Percentiles rank a stretch among this genome's conserved stretches.
Evolutionary conservation across 2,329 filamentous ascomycete genomes (phyloP).

Genomic region (Leptographium radiaticola): DNA sequence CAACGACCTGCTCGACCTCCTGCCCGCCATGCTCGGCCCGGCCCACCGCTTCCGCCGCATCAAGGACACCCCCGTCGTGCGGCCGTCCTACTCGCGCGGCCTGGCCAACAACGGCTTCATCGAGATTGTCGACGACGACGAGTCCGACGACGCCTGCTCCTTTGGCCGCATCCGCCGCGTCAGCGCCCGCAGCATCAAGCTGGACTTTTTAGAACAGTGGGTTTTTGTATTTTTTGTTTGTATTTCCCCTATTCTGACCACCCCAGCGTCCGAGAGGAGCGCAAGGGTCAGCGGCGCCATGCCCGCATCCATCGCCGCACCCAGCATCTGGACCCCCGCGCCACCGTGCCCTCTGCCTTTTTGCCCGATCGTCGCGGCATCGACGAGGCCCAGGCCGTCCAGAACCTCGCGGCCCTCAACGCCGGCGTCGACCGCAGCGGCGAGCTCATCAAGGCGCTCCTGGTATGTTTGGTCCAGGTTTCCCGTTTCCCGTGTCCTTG

Average conservation of each 20-base stretch:
- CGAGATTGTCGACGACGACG: slow-evolving; percentile 50
- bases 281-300: slow-evolving; percentile 8
- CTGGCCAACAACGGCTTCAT: slow-evolving; percentile 59
- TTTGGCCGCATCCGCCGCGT: slow-evolving; percentile 55
- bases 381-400: slow-evolving; percentile 51
- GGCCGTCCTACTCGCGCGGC: slow-evolving; percentile 46
- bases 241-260: not conserved
- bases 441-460: slow-evolving; percentile 44
- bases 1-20: slow-evolving; percentile 55
- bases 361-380: slow-evolving; percentile 28
- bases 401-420: slow-evolving; percentile 33
- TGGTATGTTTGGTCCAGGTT: slow-evolving; percentile 45
- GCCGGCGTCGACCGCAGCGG: slow-evolving; percentile 17
- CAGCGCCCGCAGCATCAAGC: slow-evolving; percentile 49
- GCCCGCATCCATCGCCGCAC: slow-evolving; percentile 4
- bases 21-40: slow-evolving; percentile 42
- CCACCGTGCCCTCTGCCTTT: not conserved
- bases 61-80: slow-evolving; percentile 38
- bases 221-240: slow-evolving; percentile 15
- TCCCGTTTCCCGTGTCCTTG: not conserved
- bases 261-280: slow-evolving; percentile 18
- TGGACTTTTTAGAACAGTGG: slow-evolving; percentile 59
- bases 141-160: slow-evolving; percentile 39
- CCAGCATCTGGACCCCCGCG: not conserved
- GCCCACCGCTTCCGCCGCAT: slow-evolving; percentile 50